Evolutionary conservation across 495 filamentous ascomycete species (phyloP).

Genomic region (Aspergillus egyptiacus): DNA sequence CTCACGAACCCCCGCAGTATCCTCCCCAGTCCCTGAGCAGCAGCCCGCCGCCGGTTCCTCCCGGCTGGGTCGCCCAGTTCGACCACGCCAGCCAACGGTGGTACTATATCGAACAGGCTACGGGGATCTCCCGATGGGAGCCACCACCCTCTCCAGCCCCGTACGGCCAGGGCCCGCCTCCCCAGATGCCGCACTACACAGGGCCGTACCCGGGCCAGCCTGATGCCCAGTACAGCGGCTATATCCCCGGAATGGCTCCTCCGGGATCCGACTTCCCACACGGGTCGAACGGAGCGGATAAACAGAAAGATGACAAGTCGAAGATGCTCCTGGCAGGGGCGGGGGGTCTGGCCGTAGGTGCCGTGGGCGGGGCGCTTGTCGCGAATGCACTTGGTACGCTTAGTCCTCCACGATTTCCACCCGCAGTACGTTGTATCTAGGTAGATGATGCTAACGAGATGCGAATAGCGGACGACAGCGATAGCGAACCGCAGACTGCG

Average conservation of each 20-base stretch:
- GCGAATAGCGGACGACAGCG: not conserved
- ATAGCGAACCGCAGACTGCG: not conserved
- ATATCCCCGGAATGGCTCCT: not conserved
- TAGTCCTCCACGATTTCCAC: no score
- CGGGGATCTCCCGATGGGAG: conserved; percentile 1
- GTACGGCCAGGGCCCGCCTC: not conserved
- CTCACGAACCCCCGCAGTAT: not conserved
- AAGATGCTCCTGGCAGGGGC: not conserved
- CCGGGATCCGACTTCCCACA: not conserved
- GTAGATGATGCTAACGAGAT: no score
- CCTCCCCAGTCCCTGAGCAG: not conserved
- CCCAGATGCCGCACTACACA: conserved; percentile 1
- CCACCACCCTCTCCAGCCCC: not conserved
- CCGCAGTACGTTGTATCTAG: no score
- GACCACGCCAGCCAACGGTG: conserved; percentile 1
- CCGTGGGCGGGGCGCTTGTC: not conserved
- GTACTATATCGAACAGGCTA: conserved; percentile 6
- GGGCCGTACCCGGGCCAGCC: not conserved
- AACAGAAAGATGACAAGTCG: not conserved
- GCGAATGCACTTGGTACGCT: conserved; percentile 2
- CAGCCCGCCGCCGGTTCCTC: not conserved
- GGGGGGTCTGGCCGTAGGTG: not conserved
- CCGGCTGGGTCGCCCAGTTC: conserved; percentile 4
- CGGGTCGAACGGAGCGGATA: not conserved
- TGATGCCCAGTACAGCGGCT: not conserved